Evolutionary conservation across 1,284 basidiomycete genomes (phyloP), one percentile per base, ranked within the genome.

Genomic region (Ganoderma meredithae): DNA sequence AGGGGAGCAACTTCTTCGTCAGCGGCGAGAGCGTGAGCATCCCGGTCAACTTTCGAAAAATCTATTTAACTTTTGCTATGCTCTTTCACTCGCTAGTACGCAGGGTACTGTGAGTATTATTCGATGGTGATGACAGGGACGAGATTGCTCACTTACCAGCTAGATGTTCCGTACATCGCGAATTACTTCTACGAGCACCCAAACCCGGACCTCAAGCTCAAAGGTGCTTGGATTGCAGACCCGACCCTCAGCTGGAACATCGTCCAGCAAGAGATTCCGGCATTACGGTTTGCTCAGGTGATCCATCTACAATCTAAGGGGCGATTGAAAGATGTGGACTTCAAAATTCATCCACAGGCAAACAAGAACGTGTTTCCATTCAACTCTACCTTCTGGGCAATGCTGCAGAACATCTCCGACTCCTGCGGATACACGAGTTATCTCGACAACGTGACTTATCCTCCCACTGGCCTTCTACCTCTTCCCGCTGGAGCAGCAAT

Each of bases 281-380:
- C 81, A 1, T 72, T 81, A 13, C 76, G 79, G 43, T 81, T 81
- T 63, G 79, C 77, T 33, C 78, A 81, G 73, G 79, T 78, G 31
- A 10, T 60, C 36, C 15, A 10, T 58, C 36, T 47, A 9, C 17
- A 17, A 59, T 25, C 58, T 39, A 15, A 3, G 41, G 41, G 41
- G 6, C 13, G 41, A 25, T 15, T 47, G 44, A 19, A 19, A 47
- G 44, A 8, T 36, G 4, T 19, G n/a, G 44, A 7, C n/a, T 47
- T 36, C 41, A 33, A 13, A 40, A 33, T 61, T 36, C 40, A 13
- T 41, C n/a, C 43, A 31, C 66, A 86, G 83, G 83, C 85, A 43
- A 85, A 87, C 76, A 76, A 79, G 63, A 86, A 87, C 72, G 79
- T 87, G 19, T 87, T 87, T 80, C 82, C 83, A 3, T 81, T 81